These are phyloP conservation scores for Simmondsia chinensis DNA, from an alignment of 148 eudicot species.

Conservation along the genomic window DNA sequence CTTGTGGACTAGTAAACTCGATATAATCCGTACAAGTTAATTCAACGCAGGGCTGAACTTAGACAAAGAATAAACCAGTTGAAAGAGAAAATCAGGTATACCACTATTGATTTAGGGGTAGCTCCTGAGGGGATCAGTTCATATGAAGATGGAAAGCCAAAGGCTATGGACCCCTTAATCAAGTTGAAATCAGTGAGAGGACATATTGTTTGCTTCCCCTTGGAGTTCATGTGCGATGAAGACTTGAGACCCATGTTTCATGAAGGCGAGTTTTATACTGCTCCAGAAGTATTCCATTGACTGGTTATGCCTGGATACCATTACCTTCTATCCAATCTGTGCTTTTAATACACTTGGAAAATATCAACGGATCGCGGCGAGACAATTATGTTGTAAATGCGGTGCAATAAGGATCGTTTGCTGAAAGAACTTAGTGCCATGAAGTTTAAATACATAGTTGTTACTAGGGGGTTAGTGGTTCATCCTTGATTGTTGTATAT, in stretches of 20 bases:
- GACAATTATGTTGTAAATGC: no score
- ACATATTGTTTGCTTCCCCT: constrained; percentile 61
- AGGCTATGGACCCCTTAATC: constrained; percentile 28
- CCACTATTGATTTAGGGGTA: constrained; percentile 87
- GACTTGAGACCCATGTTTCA: constrained; percentile 76
- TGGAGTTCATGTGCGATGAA: constrained; percentile 81
- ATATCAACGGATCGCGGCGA: no score
- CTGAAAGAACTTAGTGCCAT: no score
- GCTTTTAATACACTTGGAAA: no score
- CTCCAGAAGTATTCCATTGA: constrained; percentile 71
- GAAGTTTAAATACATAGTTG: no score
- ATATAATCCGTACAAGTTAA: no score
- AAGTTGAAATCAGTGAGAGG: constrained; percentile 57
- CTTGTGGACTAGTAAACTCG: no score
- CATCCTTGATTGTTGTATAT: no score
- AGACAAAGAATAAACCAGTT: constrained; percentile 55
- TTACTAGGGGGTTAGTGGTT: no score
- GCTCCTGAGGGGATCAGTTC: constrained; percentile 43
- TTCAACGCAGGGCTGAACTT: constrained; percentile 37
- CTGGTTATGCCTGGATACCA: no score
- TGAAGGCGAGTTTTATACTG: constrained; percentile 83
- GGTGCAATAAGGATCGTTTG: no score
- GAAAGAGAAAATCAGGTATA: constrained; percentile 59
- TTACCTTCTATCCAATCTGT: no score
- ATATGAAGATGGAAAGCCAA: constrained; percentile 29